Percentiles rank a stretch among this genome's conserved stretches.
These are phyloP conservation scores for Claviceps pusilla DNA, from an alignment of 2,329 filamentous ascomycete genomes.

Conservation along the genomic window DNA sequence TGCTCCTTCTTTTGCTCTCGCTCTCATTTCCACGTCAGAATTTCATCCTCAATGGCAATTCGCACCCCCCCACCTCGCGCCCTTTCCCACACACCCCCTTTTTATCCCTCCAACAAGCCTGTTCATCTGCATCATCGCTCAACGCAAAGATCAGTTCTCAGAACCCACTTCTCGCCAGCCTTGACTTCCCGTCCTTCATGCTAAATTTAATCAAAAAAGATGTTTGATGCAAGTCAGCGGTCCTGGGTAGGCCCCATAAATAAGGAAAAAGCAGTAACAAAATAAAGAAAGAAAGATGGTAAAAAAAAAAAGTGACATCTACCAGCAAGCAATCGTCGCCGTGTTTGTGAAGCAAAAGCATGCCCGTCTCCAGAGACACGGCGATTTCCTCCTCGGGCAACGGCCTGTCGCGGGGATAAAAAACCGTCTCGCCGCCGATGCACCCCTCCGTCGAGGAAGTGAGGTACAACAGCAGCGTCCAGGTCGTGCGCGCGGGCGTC, in stretches of 20 bases:
- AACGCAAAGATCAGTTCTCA: constrained; percentile 69
- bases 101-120: background rate
- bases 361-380: constrained; percentile 65
- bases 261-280: background rate
- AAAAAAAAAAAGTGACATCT: constrained; percentile 4
- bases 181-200: constrained; percentile 74
- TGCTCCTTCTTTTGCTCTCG: background rate
- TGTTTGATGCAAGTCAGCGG: background rate
- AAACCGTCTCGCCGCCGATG: constrained; percentile 76
- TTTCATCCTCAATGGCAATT: too few species aligned
- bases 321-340: constrained; percentile 74
- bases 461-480: constrained; percentile 81
- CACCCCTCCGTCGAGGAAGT: constrained; percentile 63
- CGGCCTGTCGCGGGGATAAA: constrained; percentile 58
- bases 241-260: background rate
- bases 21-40: too few species aligned
- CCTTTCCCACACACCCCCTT: background rate
- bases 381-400: constrained; percentile 49
- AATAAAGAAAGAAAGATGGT: too few species aligned
- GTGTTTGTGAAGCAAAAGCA: constrained; percentile 76
- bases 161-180: constrained; percentile 78
- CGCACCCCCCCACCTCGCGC: too few species aligned
- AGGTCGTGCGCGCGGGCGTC: constrained; percentile 48
- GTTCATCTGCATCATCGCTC: constrained; percentile 23
- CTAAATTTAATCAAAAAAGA: constrained; percentile 16